Evolutionary conservation across 2,329 filamentous ascomycete species (phyloP).

Genomic region (Botrytis fragariae): DNA sequence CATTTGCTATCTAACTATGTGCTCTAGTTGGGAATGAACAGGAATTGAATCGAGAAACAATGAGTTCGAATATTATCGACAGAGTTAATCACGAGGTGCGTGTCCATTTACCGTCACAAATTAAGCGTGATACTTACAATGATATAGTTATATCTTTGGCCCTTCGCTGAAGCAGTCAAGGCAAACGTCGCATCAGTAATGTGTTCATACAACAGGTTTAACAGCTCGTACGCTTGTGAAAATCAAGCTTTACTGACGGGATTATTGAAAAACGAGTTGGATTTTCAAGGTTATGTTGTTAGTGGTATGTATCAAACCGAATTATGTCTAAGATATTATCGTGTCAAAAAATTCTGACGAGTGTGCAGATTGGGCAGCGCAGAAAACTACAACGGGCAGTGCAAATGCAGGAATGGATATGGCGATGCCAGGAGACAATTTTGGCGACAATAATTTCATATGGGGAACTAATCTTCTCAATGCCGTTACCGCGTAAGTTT

Average conservation of each 20-base stretch:
- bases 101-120: constrained; percentile 45
- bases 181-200: constrained; percentile 65
- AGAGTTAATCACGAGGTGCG: constrained; percentile 66
- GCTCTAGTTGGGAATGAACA: constrained; percentile 63
- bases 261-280: constrained; percentile 67
- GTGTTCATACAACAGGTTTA: constrained; percentile 73
- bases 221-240: constrained; percentile 66
- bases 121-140: background rate
- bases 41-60: constrained; percentile 55
- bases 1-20: constrained; percentile 34
- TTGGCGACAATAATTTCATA: constrained; percentile 48
- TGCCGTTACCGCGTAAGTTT: constrained; percentile 46
- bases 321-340: constrained; percentile 37
- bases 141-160: constrained; percentile 40
- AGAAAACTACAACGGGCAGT: constrained; percentile 66
- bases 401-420: constrained; percentile 70
- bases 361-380: constrained; percentile 67
- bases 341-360: background rate
- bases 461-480: constrained; percentile 55
- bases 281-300: constrained; percentile 70
- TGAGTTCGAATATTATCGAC: constrained; percentile 60
- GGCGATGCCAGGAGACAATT: constrained; percentile 73
- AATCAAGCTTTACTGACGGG: constrained; percentile 60
- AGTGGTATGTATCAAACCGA: constrained; percentile 40
- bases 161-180: constrained; percentile 66